phyloP scores from a whole-genome alignment of 192 early-diverging fungal genomes.

The Linnemannia zychae region DNA sequence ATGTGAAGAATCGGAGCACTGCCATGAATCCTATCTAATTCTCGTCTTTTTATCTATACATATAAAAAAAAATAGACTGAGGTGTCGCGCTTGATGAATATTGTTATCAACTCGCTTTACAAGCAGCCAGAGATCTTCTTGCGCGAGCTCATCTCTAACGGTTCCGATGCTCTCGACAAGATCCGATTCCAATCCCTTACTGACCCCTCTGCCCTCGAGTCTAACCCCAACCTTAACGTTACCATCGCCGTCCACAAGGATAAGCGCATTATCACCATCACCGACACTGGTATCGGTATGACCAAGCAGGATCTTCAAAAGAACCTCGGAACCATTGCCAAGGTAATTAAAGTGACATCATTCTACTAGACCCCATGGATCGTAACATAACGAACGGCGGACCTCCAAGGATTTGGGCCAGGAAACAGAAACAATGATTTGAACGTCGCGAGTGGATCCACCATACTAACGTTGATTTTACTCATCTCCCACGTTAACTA shows the following conservation, averaged over 20 bases:
- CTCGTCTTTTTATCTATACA: neutral
- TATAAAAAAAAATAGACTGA: constrained; percentile 76
- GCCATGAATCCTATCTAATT: neutral
- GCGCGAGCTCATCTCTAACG: constrained; percentile 96
- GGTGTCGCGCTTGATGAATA: constrained; percentile 90
- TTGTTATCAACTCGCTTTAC: constrained; percentile 98
- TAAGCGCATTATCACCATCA: constrained; percentile 82
- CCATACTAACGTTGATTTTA: too few relatives aligned
- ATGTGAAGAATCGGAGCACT: neutral
- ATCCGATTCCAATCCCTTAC: constrained; percentile 86
- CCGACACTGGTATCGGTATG: constrained; percentile 98
- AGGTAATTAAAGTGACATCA: constrained; percentile 52
- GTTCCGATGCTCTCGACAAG: constrained; percentile 96
- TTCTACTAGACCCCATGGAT: too few relatives aligned
- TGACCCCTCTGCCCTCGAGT: constrained; percentile 69
- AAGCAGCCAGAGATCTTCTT: constrained; percentile 97
- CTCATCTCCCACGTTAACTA: neutral
- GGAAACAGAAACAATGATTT: too few relatives aligned
- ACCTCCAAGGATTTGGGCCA: too few relatives aligned
- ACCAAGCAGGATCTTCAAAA: constrained; percentile 87
- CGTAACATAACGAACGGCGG: too few relatives aligned
- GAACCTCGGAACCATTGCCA: constrained; percentile 98
- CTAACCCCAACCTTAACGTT: constrained; percentile 84
- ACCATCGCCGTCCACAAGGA: constrained; percentile 83
- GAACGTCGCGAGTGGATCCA: too few relatives aligned